Conservation (phyloP, 768 basidiomycete species). For the Boletus rubescentipes region DNA sequence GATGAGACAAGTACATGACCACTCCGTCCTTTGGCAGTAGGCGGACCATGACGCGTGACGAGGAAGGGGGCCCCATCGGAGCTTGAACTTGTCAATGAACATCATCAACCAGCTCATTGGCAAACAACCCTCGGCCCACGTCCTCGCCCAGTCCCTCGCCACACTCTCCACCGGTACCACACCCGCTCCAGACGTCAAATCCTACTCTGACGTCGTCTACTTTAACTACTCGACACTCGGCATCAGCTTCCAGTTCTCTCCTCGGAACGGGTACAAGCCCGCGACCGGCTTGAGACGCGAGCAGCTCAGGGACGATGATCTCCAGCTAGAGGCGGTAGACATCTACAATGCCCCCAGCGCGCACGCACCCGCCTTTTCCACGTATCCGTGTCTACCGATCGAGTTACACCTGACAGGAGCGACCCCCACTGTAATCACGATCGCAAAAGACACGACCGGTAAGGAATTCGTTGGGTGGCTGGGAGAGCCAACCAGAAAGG, state of each 20-base stretch:
- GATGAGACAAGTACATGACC: conserved; percentile 57
- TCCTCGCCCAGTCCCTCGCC: conserved; percentile 44
- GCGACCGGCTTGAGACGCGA: conserved; percentile 42
- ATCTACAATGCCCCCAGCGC: conserved; percentile 65
- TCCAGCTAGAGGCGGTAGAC: conserved; percentile 72
- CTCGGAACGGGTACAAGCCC: conserved; percentile 63
- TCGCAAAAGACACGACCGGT: conserved; percentile 58
- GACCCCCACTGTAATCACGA: conserved; percentile 41
- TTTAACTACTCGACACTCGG: conserved; percentile 82
- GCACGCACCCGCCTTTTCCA: conserved; percentile 47
- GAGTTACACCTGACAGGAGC: conserved; percentile 39
- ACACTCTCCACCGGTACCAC: conserved; percentile 29
- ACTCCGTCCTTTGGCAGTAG: conserved; percentile 9
- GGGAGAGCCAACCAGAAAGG: conserved; percentile 90
- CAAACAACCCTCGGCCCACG: conserved; percentile 45
- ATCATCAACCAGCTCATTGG: conserved; percentile 46
- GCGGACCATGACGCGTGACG: conserved; percentile 22
- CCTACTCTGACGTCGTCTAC: conserved; percentile 82
- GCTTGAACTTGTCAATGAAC: conserved; percentile 23
- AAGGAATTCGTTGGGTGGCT: conserved; percentile 72
- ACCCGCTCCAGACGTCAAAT: conserved; percentile 61
- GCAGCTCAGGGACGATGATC: conserved; percentile 48
- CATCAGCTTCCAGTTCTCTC: conserved; percentile 76
- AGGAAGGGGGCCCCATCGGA: conserved; percentile 17
- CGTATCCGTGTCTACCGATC: conserved; percentile 58